Conservation (phyloP, 1,284 basidiomycete genomes). For the Cystobasidium sp. region DNA sequence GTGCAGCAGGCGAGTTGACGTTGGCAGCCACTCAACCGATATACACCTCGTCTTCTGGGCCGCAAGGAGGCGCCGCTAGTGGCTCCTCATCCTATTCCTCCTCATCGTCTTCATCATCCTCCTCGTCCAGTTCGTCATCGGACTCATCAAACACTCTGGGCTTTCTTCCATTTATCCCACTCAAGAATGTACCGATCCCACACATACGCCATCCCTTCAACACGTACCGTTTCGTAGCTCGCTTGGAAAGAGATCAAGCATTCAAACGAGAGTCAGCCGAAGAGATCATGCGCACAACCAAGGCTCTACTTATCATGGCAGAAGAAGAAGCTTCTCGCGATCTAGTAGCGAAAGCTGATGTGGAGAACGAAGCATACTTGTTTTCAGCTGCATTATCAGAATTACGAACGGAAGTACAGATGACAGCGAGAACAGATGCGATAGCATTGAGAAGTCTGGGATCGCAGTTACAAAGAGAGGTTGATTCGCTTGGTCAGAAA, state of each 20-base stretch:
- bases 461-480: constrained; percentile 78
- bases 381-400: constrained; percentile 93
- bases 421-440: constrained; percentile 82
- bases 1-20: constrained; percentile 7
- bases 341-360: constrained; percentile 78
- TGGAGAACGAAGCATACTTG: constrained; percentile 94
- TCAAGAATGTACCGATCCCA: constrained; percentile 43
- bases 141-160: constrained; percentile 5
- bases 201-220: constrained; percentile 51
- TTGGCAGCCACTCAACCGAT: neutral
- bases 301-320: constrained; percentile 76
- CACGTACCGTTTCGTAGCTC: constrained; percentile 49
- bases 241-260: constrained; percentile 43
- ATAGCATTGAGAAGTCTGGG: constrained; percentile 76
- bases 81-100: neutral
- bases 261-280: constrained; percentile 44
- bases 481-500: constrained; percentile 82
- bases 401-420: constrained; percentile 81
- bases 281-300: constrained; percentile 80
- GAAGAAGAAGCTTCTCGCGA: constrained; percentile 74
- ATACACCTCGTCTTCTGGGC: neutral
- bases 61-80: neutral
- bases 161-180: constrained; percentile 45
- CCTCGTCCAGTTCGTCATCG: constrained; percentile 8
- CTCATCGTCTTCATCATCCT: constrained; percentile 25